A percentile compares a stretch with the other conserved stretches of the same genome.
These are phyloP conservation scores for Sporothrix globosa DNA, from an alignment of 2,329 filamentous ascomycete genomes.

Conservation along the genomic window DNA sequence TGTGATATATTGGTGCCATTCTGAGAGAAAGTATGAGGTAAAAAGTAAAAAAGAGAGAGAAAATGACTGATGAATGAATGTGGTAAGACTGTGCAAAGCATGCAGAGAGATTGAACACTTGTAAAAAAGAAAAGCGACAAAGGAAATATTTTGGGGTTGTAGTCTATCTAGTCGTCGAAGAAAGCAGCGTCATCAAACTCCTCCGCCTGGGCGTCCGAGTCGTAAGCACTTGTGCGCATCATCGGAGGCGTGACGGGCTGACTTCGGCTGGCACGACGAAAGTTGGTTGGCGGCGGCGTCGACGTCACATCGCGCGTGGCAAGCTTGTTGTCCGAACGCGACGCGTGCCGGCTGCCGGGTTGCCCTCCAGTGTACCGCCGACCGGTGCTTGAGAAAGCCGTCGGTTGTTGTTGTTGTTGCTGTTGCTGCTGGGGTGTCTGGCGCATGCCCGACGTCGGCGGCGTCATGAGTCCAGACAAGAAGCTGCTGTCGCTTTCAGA, in stretches of 20 bases:
- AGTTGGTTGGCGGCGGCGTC: conserved; percentile 43
- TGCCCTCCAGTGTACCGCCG: conserved; percentile 60
- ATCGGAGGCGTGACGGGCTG: conserved; percentile 63
- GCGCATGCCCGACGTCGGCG: conserved; percentile 75
- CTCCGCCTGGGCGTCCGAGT: conserved; percentile 62
- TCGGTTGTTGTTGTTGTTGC: conserved; percentile 51
- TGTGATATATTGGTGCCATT: conserved; percentile 23
- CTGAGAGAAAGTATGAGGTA: neutral
- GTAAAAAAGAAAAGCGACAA: neutral
- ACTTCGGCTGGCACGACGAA: conserved; percentile 46
- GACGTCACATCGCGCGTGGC: conserved; percentile 45
- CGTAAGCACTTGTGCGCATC: conserved; percentile 62
- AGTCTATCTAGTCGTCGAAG: conserved; percentile 51
- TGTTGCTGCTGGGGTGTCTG: conserved; percentile 52
- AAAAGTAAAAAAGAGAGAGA: neutral
- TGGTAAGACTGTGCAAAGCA: neutral
- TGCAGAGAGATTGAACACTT: neutral
- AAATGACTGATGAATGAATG: neutral
- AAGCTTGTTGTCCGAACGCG: conserved; percentile 47
- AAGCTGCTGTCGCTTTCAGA: conserved; percentile 55
- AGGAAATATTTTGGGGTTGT: neutral
- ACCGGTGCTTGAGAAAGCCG: conserved; percentile 64
- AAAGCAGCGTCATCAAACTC: conserved; percentile 64
- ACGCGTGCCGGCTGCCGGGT: conserved; percentile 45
- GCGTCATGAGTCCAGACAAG: conserved; percentile 81